Percentiles rank a stretch among this genome's conserved stretches.
Evolutionary conservation across 768 basidiomycete genomes (phyloP).

Genomic region (Sarcodon aspratus): DNA sequence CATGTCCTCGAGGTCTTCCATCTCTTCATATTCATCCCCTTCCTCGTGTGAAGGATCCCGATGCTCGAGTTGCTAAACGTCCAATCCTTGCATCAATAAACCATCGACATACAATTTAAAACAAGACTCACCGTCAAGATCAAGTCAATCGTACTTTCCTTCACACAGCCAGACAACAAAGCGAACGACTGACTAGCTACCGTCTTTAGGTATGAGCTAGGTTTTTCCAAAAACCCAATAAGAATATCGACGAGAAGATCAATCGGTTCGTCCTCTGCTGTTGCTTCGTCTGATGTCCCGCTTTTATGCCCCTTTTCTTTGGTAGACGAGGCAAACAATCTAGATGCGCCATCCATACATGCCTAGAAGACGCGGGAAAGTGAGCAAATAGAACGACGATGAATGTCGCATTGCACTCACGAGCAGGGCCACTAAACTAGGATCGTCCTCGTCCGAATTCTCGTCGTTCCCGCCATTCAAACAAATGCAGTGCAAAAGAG

Average conservation of each 20-base stretch:
- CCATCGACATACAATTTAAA: conserved; percentile 2
- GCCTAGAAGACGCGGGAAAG: conserved; percentile 27
- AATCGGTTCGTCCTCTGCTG: conserved; percentile 35
- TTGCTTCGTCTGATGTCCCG: conserved; percentile 11
- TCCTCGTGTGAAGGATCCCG: conserved; percentile 36
- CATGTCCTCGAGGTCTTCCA: conserved; percentile 26
- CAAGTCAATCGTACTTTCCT: conserved; percentile 64
- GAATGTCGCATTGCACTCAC: conserved; percentile 1
- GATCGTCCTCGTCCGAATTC: conserved; percentile 46
- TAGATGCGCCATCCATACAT: conserved; percentile 45
- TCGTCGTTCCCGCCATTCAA: conserved; percentile 38
- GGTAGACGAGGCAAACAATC: conserved; percentile 30
- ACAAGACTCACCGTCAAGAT: conserved; percentile 58
- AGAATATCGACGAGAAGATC: conserved; percentile 84
- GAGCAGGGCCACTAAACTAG: background rate
- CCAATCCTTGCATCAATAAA: background rate
- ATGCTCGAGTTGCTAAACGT: conserved; percentile 72
- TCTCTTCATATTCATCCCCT: conserved; percentile 18
- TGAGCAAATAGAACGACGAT: conserved; percentile 1
- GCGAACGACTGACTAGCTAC: conserved; percentile 76
- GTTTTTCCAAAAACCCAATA: conserved; percentile 81
- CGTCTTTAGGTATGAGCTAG: conserved; percentile 68
- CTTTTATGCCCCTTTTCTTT: conserved; percentile 26
- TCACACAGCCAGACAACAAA: conserved; percentile 53
- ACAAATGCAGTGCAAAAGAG: conserved; percentile 64